phyloP scores from a whole-genome alignment of 441 rosid genomes.

The Pelargonium australe region DNA sequence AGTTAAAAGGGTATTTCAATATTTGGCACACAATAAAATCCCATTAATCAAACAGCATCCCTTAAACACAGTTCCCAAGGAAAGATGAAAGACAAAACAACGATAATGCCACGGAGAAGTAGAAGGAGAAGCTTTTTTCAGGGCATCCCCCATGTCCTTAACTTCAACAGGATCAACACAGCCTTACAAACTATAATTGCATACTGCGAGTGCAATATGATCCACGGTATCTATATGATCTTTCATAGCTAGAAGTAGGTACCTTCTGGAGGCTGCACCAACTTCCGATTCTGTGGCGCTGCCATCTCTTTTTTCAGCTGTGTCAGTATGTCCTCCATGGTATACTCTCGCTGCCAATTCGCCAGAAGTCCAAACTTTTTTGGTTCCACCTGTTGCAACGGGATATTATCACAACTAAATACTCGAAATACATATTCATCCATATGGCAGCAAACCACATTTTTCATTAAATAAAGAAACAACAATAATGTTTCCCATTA shows the following conservation, averaged over 20 bases:
- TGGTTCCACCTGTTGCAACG: constrained; percentile 64
- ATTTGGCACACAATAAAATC: constrained; percentile 2
- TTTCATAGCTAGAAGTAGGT: constrained; percentile 67
- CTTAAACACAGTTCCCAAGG: constrained; percentile 7
- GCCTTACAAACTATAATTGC: constrained; percentile 43
- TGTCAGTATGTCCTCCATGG: constrained; percentile 90
- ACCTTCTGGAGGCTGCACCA: constrained; percentile 98
- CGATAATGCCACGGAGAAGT: constrained; percentile 27
- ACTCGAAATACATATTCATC: constrained; percentile 1
- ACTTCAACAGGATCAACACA: constrained; percentile 38
- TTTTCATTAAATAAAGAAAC: background rate
- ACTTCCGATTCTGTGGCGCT: constrained; percentile 86
- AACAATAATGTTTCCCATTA: background rate
- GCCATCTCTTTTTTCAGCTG: constrained; percentile 99
- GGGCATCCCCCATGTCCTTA: constrained; percentile 32
- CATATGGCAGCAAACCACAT: background rate
- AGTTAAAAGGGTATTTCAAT: background rate
- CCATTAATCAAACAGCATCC: constrained; percentile 7
- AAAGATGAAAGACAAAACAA: constrained; percentile 22
- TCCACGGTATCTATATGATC: constrained; percentile 24
- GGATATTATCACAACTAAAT: constrained; percentile 13
- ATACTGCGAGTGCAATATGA: constrained; percentile 30
- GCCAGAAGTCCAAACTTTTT: constrained; percentile 80
- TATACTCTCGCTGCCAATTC: constrained; percentile 93
- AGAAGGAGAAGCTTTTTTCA: constrained; percentile 28